phyloP scores from a whole-genome alignment of 163 green algal genomes.

The Botryococcus braunii region DNA sequence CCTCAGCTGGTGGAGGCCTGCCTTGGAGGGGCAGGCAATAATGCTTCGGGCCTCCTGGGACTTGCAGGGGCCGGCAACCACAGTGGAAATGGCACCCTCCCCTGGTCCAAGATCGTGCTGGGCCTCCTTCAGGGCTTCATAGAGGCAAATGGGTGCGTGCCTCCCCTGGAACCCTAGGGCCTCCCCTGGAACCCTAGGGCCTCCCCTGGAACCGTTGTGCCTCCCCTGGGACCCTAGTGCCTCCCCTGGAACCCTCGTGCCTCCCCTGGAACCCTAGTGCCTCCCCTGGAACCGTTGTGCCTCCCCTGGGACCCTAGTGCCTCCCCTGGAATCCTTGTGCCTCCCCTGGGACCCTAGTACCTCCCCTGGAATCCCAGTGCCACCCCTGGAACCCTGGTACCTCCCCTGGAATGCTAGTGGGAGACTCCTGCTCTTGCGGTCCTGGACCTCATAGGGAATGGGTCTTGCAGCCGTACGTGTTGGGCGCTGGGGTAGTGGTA shows the following conservation, averaged over 20 bases:
- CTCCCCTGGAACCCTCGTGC: not conserved
- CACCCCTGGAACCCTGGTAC: no score
- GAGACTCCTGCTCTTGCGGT: no score
- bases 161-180: not conserved
- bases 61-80: not conserved
- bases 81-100: no score
- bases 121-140: conserved; percentile 12
- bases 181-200: conserved; percentile 6
- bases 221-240: not conserved
- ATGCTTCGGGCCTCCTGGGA: not conserved
- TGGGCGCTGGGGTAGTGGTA: no score
- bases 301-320: not conserved
- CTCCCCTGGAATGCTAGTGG: no score
- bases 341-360: not conserved
- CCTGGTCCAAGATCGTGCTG: conserved; percentile 2
- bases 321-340: not conserved
- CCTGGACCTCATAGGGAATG: no score
- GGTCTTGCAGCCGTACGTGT: no score
- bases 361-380: no score
- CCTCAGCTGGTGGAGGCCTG: not conserved
- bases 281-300: not conserved
- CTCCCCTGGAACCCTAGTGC: not conserved
- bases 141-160: conserved; percentile 11
- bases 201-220: not conserved
- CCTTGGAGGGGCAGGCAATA: not conserved